Evolutionary conservation across 768 basidiomycete species (phyloP).

Genomic region (Amanita polypyramis): DNA sequence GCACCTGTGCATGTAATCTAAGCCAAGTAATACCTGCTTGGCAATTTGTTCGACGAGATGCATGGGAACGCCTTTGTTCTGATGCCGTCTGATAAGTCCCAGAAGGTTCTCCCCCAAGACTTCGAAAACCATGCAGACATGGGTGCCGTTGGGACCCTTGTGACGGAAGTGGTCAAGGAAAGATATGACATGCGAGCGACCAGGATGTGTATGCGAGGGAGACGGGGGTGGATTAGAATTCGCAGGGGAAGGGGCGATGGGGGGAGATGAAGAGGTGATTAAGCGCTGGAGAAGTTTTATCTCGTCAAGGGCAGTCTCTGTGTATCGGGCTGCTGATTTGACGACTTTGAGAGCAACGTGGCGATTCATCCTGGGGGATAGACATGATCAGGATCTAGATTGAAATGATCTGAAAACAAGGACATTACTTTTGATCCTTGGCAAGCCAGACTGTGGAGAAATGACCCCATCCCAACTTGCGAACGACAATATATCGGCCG

Average conservation of each 20-base stretch:
- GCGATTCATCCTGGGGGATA: conserved; percentile 62
- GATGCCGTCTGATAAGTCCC: conserved; percentile 94
- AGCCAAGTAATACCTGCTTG: conserved; percentile 88
- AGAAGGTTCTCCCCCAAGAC: conserved; percentile 96
- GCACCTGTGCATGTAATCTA: conserved; percentile 97
- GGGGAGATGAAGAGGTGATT: conserved; percentile 70
- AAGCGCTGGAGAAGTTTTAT: conserved; percentile 96
- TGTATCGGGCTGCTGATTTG: conserved; percentile 94
- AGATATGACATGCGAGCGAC: conserved; percentile 89
- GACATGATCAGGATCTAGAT: conserved; percentile 2
- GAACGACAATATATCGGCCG: conserved; percentile 79
- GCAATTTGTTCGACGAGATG: conserved; percentile 90
- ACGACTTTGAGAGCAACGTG: conserved; percentile 99
- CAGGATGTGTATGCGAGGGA: conserved; percentile 69
- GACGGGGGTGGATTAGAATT: conserved; percentile 41
- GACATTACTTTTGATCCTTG: conserved; percentile 63
- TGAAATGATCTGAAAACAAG: conserved; percentile 4
- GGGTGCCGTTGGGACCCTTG: conserved; percentile 91
- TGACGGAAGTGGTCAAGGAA: conserved; percentile 98
- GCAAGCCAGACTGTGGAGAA: conserved; percentile 93
- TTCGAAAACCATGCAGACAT: conserved; percentile 99
- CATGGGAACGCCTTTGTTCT: conserved; percentile 96
- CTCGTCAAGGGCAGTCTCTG: conserved; percentile 96
- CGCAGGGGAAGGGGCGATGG: conserved; percentile 32
- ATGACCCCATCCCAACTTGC: conserved; percentile 95